Conservation (phyloP, 176 grass and related monocot genomes). For the Tuctoria greenei region DNA sequence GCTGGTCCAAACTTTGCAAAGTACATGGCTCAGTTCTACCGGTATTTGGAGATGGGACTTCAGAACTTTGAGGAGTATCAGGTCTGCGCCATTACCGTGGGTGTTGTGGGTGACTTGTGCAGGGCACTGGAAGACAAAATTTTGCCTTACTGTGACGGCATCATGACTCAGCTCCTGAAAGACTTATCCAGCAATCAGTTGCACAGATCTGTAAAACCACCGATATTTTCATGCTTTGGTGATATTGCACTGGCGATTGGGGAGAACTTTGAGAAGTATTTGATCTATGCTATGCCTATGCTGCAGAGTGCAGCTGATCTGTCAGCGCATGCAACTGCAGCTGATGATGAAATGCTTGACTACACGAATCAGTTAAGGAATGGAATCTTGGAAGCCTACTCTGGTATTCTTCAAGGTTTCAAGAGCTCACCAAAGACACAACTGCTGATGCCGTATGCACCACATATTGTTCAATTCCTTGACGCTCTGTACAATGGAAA, state of each 20-base stretch:
- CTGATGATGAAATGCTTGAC: conserved; percentile 86
- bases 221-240: conserved; percentile 85
- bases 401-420: conserved; percentile 91
- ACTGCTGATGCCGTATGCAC: conserved; percentile 66
- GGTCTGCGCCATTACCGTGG: conserved; percentile 83
- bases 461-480: conserved; percentile 70
- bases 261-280: conserved; percentile 87
- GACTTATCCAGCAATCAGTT: conserved; percentile 74
- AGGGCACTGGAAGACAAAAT: conserved; percentile 85
- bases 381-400: conserved; percentile 89
- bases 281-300: conserved; percentile 94
- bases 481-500: conserved; percentile 71
- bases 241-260: conserved; percentile 87
- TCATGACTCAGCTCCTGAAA: conserved; percentile 86
- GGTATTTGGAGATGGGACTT: conserved; percentile 88
- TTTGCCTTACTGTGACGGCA: conserved; percentile 75
- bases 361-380: conserved; percentile 84
- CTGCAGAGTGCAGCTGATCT: conserved; percentile 84
- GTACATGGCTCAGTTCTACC: conserved; percentile 88
- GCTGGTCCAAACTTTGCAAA: conserved; percentile 69
- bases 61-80: conserved; percentile 95
- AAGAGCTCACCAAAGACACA: conserved; percentile 78
- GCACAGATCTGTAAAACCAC: conserved; percentile 80
- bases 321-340: conserved; percentile 45
- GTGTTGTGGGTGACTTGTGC: conserved; percentile 84